A percentile compares a stretch with the other conserved stretches of the same genome.
These are phyloP conservation scores for Candolleomyces eurysporus DNA, from an alignment of 768 basidiomycete genomes.

Conservation along the genomic window DNA sequence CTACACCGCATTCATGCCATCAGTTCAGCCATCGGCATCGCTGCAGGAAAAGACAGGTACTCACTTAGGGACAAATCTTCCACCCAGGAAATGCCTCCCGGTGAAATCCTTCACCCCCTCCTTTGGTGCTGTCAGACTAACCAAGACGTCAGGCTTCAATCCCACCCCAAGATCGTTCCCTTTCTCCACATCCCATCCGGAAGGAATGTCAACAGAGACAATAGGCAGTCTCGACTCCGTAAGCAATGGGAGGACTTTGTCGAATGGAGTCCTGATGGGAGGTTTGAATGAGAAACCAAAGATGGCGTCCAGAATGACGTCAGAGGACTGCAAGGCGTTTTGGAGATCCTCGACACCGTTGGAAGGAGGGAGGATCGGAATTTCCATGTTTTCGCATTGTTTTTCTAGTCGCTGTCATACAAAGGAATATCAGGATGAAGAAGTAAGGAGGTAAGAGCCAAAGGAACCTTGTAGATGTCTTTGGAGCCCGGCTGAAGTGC, in stretches of 20 bases:
- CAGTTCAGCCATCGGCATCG: no score
- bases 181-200: constrained; percentile 91
- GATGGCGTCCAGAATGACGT: constrained; percentile 91
- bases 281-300: constrained; percentile 98
- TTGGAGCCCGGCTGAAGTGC: constrained; percentile 75
- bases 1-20: constrained; percentile 34
- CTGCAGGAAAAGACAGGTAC: constrained; percentile 18
- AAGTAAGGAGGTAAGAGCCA: background rate
- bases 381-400: constrained; percentile 89
- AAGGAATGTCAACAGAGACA: constrained; percentile 94
- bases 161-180: constrained; percentile 60
- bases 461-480: constrained; percentile 79
- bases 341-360: constrained; percentile 44
- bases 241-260: constrained; percentile 66
- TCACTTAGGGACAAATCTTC: constrained; percentile 88
- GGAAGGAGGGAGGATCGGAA: constrained; percentile 62
- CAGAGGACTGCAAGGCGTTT: constrained; percentile 53
- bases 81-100: constrained; percentile 90
- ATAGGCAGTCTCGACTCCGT: constrained; percentile 69
- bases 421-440: background rate
- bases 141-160: constrained; percentile 72
- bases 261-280: constrained; percentile 88
- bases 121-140: constrained; percentile 95
- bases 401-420: constrained; percentile 65
- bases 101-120: constrained; percentile 73